phyloP scores from a whole-genome alignment of 2,329 filamentous ascomycete genomes.

The Sclerotinia glacialis region DNA sequence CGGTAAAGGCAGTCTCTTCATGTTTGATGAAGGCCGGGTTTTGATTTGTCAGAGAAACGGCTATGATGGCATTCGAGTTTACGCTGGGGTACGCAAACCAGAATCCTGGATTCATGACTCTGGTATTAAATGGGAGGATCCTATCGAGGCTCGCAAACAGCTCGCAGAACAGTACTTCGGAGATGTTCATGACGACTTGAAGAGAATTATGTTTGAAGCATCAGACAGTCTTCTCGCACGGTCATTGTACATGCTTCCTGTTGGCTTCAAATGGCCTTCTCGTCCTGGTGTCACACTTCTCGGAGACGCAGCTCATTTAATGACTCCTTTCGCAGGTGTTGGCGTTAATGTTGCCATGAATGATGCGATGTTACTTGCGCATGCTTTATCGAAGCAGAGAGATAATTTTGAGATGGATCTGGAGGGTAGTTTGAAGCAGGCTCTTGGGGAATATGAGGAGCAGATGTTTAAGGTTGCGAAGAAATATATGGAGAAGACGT shows the following conservation, averaged over 20 bases:
- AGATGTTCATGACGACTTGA: slow-evolving; percentile 30
- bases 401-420: slow-evolving; percentile 20
- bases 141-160: slow-evolving; percentile 22
- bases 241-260: slow-evolving; percentile 39
- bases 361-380: slow-evolving; percentile 45
- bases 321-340: slow-evolving; percentile 49
- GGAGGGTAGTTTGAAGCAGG: slow-evolving; percentile 20
- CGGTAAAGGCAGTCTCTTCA: slow-evolving; percentile 41
- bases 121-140: slow-evolving; percentile 31
- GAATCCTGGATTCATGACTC: slow-evolving; percentile 31
- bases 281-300: slow-evolving; percentile 46
- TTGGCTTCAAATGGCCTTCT: slow-evolving; percentile 32
- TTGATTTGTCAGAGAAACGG: slow-evolving; percentile 44
- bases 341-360: slow-evolving; percentile 50
- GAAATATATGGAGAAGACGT: slow-evolving; percentile 29
- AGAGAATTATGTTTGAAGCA: slow-evolving; percentile 26
- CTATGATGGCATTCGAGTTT: slow-evolving; percentile 42
- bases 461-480: slow-evolving; percentile 31
- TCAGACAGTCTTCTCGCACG: slow-evolving; percentile 28
- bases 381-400: slow-evolving; percentile 35
- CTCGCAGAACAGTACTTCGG: slow-evolving; percentile 26
- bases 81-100: slow-evolving; percentile 30
- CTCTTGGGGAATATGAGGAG: slow-evolving; percentile 30
- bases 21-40: slow-evolving; percentile 38
- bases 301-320: slow-evolving; percentile 50